Evolutionary conservation across 257 asterid genomes (phyloP).

Genomic region (Solanum infundibuliforme): DNA sequence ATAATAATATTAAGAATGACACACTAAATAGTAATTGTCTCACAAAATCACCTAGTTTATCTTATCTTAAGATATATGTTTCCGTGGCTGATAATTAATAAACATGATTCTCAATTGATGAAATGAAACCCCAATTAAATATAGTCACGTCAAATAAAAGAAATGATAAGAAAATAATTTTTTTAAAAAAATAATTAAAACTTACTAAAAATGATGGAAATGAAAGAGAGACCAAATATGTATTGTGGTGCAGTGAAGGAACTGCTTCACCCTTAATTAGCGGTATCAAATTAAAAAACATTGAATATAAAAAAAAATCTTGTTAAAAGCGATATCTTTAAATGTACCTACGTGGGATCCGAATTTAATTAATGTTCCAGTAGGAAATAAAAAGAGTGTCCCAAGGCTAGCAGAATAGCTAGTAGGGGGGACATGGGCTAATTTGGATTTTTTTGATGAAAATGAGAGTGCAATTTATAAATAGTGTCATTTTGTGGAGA

Average conservation of each 20-base stretch:
- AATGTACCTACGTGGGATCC: no score
- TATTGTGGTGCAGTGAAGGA: fast-evolving
- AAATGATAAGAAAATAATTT: no score
- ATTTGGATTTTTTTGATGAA: neutral
- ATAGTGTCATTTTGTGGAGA: neutral
- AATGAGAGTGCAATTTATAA: neutral
- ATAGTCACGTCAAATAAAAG: neutral
- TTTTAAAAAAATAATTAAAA: no score
- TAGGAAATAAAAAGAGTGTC: neutral
- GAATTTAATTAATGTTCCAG: no score
- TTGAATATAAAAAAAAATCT: no score
- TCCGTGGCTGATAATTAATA: neutral
- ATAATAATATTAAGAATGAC: no score
- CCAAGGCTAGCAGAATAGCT: neutral
- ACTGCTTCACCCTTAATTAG: no score
- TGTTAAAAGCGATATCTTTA: no score
- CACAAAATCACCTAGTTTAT: neutral
- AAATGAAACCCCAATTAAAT: neutral
- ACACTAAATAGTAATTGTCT: no score
- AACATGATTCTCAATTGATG: neutral
- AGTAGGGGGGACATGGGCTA: neutral
- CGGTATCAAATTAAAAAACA: no score
- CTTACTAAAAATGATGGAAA: no score
- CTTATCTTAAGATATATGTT: neutral
- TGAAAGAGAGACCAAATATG: no score